A percentile compares a stretch with the other conserved stretches of the same genome.
Evolutionary conservation across 2,329 filamentous ascomycete genomes (phyloP).

Genomic region (Diaporthe velutina): DNA sequence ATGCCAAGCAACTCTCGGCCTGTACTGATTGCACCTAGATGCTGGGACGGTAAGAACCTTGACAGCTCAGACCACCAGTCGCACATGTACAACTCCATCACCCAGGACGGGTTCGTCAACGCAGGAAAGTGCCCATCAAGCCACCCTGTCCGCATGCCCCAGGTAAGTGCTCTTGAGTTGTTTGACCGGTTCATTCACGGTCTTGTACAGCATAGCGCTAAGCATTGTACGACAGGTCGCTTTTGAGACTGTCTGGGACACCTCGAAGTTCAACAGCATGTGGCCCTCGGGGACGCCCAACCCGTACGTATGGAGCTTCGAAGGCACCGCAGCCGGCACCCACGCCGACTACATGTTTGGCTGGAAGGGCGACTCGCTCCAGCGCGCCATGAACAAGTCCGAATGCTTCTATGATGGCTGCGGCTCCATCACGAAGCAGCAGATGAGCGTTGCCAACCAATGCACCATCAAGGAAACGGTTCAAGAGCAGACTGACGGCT

Average conservation of each 20-base stretch:
- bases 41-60: conserved; percentile 72
- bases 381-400: conserved; percentile 47
- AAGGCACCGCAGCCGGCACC: conserved; percentile 48
- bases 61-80: conserved; percentile 64
- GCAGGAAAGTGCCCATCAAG: conserved; percentile 45
- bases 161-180: conserved; percentile 40
- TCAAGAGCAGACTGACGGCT: not conserved
- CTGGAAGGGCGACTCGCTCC: conserved; percentile 50
- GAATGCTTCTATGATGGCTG: conserved; percentile 33
- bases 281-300: conserved; percentile 51
- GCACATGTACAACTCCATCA: conserved; percentile 48
- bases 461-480: conserved; percentile 15
- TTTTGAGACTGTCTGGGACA: conserved; percentile 62
- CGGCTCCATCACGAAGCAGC: conserved; percentile 33
- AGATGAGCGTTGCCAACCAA: conserved; percentile 26
- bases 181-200: not conserved
- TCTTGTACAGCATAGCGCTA: not conserved
- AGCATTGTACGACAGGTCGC: conserved; percentile 42
- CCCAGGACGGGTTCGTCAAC: conserved; percentile 44
- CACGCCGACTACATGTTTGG: conserved; percentile 52
- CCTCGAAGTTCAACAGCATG: conserved; percentile 52
- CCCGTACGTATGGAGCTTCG: conserved; percentile 47
- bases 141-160: conserved; percentile 49
- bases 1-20: conserved; percentile 55
- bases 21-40: conserved; percentile 46